Conservation (phyloP, 352 stramenopile species). For the Pythium coloratum region DNA sequence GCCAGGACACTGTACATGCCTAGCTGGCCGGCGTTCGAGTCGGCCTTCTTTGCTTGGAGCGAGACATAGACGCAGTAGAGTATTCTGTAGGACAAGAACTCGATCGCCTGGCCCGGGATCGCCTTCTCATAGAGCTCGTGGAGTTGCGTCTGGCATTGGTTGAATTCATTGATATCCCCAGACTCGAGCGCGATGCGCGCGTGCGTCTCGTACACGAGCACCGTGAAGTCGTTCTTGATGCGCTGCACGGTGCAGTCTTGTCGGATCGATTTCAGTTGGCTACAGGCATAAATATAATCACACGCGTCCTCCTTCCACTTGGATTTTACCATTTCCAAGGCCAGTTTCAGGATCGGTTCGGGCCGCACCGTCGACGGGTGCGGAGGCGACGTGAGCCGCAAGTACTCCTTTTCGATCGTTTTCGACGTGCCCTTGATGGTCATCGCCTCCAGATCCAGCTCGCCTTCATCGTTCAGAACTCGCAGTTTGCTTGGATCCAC, state of each 20-base stretch:
- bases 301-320: slow-evolving; percentile 86
- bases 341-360: slow-evolving; percentile 88
- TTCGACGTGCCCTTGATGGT: slow-evolving; percentile 94
- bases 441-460: slow-evolving; percentile 86
- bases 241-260: slow-evolving; percentile 98
- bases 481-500: slow-evolving; percentile 73
- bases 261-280: slow-evolving; percentile 98
- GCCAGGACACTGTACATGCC: slow-evolving; percentile 84
- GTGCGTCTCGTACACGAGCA: slow-evolving; percentile 97
- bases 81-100: slow-evolving; percentile 89
- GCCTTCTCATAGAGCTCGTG: slow-evolving; percentile 85
- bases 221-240: slow-evolving; percentile 97
- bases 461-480: slow-evolving; percentile 74
- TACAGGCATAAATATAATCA: slow-evolving; percentile 96
- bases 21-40: slow-evolving; percentile 82
- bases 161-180: slow-evolving; percentile 96
- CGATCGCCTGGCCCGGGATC: slow-evolving; percentile 68
- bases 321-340: slow-evolving; percentile 82
- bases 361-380: slow-evolving; percentile 95
- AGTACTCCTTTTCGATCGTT: slow-evolving; percentile 97
- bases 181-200: slow-evolving; percentile 95
- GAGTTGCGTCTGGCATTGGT: slow-evolving; percentile 92
- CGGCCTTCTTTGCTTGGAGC: slow-evolving; percentile 84
- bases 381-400: slow-evolving; percentile 96
- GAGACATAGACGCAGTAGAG: slow-evolving; percentile 90